A percentile compares a stretch with the other conserved stretches of the same genome.
Evolutionary conservation across 352 stramenopile genomes (phyloP).

Genomic region (Globisporangium abappressorium): DNA sequence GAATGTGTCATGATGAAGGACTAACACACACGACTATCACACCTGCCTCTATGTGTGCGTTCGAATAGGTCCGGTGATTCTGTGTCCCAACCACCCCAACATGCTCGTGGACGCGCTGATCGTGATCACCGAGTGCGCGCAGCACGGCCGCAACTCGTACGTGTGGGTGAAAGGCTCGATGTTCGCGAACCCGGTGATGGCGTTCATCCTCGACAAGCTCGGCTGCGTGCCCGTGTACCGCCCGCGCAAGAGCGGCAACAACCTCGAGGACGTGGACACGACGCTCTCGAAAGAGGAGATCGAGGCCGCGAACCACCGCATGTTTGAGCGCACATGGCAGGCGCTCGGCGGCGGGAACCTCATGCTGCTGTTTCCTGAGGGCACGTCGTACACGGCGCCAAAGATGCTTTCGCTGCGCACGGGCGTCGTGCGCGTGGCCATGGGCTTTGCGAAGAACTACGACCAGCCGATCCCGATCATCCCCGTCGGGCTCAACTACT

Average conservation of each 20-base stretch:
- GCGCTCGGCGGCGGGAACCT: conserved; percentile 57
- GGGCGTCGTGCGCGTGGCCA: conserved; percentile 68
- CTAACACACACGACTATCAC: neutral
- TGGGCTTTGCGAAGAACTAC: conserved; percentile 67
- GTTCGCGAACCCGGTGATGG: conserved; percentile 52
- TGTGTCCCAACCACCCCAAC: conserved; percentile 81
- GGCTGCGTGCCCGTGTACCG: conserved; percentile 70
- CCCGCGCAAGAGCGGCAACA: conserved; percentile 36
- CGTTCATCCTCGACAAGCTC: conserved; percentile 42
- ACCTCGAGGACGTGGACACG: conserved; percentile 62
- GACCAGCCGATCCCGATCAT: conserved; percentile 69
- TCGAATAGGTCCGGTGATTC: conserved; percentile 55
- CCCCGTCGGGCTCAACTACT: conserved; percentile 74
- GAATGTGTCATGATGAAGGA: neutral
- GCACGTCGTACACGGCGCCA: conserved; percentile 74
- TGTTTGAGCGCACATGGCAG: conserved; percentile 76
- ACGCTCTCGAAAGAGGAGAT: conserved; percentile 61
- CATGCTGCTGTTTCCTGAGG: conserved; percentile 79
- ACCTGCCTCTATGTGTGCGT: neutral
- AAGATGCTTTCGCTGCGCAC: conserved; percentile 79
- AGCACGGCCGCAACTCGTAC: conserved; percentile 54
- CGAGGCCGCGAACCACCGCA: conserved; percentile 50
- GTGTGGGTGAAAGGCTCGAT: conserved; percentile 77
- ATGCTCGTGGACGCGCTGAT: conserved; percentile 79
- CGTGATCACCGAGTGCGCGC: conserved; percentile 69